Base-by-base conservation (phyloP, 2,329 filamentous ascomycete genomes). In the Xylaria sp. region DNA sequence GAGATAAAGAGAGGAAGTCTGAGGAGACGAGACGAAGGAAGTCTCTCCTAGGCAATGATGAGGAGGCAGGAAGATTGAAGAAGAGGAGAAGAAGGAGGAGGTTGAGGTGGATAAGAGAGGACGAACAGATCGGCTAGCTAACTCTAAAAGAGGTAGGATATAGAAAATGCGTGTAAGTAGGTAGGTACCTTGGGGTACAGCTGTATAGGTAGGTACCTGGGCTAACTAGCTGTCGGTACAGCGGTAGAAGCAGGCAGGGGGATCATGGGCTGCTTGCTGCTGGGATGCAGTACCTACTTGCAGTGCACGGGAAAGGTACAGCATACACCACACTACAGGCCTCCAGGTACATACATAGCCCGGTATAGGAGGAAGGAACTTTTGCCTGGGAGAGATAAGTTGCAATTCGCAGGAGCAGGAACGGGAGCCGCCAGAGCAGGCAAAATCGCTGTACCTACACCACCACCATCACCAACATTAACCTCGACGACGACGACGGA, bases 101-200 rank as follows among this genome's bases (percentile, higher is more conserved):
- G 69, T 70, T 66, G 72, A 69, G 59, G 67, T 72, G 71, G 71
- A 72, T 70, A 70, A 69, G 69, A 70, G 72, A 76, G 71, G 70
- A 75, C 74, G 75, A 74, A 71, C 73, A 74, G 74, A 74, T 76
- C 74, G 74, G 74, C 73, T 73, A 68, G 74, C 72, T 75, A 74
- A 75, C 72, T 71, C 58, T 67, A 61, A 66, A 70, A 64, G 65
- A 67, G 71, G 68, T 72, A 71, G 73, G 54, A 71, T 65, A 44
- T 54, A 13, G 59, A 51, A 62, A 49, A 49, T 59, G 51, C 36
- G 56, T 59, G 57, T 46, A 38, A 46, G 62, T 46, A 38, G 53
- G 62, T 68, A 70, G 53, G 62, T 68, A 70, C 68, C 58, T 68
- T 49, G 46, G 40, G 59, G 59, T 68, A 68, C 69, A 70, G 68